Evolutionary conservation across 495 filamentous ascomycete species (phyloP).

Genomic region (Talaromyces stipitatus): DNA sequence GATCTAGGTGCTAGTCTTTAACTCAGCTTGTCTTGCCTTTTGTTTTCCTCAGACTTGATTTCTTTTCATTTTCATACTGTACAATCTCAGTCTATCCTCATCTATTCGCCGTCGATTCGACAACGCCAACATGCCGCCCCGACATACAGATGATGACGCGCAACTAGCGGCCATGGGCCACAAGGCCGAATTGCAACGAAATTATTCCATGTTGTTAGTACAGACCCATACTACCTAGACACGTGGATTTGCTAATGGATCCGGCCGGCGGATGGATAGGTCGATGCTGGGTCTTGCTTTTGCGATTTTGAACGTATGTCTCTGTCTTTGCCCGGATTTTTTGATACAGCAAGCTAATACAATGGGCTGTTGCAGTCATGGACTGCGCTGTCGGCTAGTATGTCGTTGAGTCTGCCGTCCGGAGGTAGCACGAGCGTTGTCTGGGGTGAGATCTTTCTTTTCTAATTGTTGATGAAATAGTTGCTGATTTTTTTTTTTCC

Average conservation of each 20-base stretch:
- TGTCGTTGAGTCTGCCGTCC: conserved; percentile 40
- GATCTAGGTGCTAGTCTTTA: no score
- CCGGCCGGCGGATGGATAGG: conserved; percentile 11
- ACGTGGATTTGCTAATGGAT: background rate
- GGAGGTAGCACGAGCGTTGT: conserved; percentile 41
- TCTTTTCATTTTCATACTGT: conserved; percentile 5
- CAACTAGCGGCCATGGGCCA: conserved; percentile 59
- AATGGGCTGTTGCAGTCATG: conserved; percentile 31
- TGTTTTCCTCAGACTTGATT: background rate
- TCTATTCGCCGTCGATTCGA: background rate
- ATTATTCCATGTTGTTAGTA: conserved; percentile 42
- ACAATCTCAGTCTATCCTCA: background rate
- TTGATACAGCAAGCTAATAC: background rate
- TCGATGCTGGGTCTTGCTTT: conserved; percentile 48
- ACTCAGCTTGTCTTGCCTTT: no score
- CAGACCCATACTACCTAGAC: background rate
- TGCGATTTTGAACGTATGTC: conserved; percentile 43
- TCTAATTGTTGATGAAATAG: background rate
- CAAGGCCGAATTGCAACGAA: conserved; percentile 54
- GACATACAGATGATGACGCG: conserved; percentile 31
- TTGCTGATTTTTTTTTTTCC: background rate
- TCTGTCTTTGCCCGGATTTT: background rate
- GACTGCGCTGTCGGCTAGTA: conserved; percentile 44
- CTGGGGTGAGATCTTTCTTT: conserved; percentile 29
- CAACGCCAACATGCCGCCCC: background rate